These are phyloP conservation scores for Suhomyces tanzawaensis DNA, from an alignment of 805 yeast species.

Conservation along the genomic window DNA sequence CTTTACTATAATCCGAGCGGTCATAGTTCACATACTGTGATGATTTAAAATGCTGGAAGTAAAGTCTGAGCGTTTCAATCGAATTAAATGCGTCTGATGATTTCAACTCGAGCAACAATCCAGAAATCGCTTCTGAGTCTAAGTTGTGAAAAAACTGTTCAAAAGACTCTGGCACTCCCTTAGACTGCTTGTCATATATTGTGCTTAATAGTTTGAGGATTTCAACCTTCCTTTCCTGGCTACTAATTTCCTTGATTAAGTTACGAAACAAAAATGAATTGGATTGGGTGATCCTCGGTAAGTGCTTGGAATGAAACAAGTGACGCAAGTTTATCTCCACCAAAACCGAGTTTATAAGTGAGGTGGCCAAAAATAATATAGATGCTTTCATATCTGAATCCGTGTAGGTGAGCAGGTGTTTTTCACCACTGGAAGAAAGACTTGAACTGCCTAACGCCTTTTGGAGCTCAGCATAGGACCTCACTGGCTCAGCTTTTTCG, in stretches of 20 bases:
- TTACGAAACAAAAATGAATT: slow-evolving; percentile 15
- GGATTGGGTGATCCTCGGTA: neutral
- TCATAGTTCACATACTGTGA: slow-evolving; percentile 33
- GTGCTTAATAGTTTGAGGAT: slow-evolving; percentile 15
- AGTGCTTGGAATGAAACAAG: slow-evolving; percentile 10
- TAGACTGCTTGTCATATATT: slow-evolving; percentile 6
- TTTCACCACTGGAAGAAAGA: neutral
- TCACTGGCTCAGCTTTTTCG: neutral
- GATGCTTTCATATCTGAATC: slow-evolving; percentile 22
- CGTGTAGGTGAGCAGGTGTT: slow-evolving; percentile 7
- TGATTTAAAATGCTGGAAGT: slow-evolving; percentile 27
- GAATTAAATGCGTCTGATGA: slow-evolving; percentile 21
- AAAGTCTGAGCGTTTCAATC: slow-evolving; percentile 19
- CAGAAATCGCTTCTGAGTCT: slow-evolving; percentile 8
- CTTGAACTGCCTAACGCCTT: neutral
- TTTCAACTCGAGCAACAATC: slow-evolving; percentile 11
- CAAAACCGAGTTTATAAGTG: slow-evolving; percentile 24
- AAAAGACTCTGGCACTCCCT: slow-evolving; percentile 12
- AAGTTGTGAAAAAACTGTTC: slow-evolving; percentile 15
- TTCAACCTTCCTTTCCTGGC: slow-evolving; percentile 15
- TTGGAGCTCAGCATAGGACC: neutral
- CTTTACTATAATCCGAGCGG: slow-evolving; percentile 25
- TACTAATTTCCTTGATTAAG: slow-evolving; percentile 18
- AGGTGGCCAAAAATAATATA: slow-evolving; percentile 20
- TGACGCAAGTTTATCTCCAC: slow-evolving; percentile 29